A percentile compares a stretch with the other conserved stretches of the same genome.
Evolutionary conservation across 2,329 filamentous ascomycete genomes (phyloP).

Genomic region (Pseudohalonectria lignicola): DNA sequence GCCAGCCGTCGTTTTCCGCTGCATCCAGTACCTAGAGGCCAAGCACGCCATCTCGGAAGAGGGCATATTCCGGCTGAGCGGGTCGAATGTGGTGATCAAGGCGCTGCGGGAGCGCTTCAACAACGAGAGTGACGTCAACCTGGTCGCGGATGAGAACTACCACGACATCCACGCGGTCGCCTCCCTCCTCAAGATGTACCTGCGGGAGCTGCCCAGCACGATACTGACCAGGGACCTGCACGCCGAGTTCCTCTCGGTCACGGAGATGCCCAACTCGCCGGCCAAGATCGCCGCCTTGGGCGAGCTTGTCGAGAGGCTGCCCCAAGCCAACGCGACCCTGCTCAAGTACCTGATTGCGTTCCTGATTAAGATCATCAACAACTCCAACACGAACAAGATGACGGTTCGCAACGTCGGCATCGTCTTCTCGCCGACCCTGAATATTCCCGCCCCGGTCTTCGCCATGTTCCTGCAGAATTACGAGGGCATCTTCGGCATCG

Average conservation of each 20-base stretch:
- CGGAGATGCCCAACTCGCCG: constrained; percentile 62
- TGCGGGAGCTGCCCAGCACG: constrained; percentile 82
- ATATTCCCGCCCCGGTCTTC: constrained; percentile 91
- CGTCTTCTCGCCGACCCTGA: constrained; percentile 93
- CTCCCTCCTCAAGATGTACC: constrained; percentile 84
- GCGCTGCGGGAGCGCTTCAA: constrained; percentile 88
- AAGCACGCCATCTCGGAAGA: constrained; percentile 79
- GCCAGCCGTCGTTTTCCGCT: constrained; percentile 89
- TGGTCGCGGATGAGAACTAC: constrained; percentile 72
- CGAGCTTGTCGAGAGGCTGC: constrained; percentile 68
- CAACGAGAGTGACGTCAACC: constrained; percentile 78
- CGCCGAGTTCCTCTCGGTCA: constrained; percentile 74
- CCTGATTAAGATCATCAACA: constrained; percentile 84
- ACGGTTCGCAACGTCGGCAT: constrained; percentile 95
- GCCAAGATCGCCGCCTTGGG: constrained; percentile 72
- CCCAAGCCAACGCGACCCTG: constrained; percentile 68
- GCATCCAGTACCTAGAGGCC: constrained; percentile 80
- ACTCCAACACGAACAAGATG: constrained; percentile 92
- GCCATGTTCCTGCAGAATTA: constrained; percentile 90
- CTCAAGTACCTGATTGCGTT: constrained; percentile 80
- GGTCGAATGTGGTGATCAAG: constrained; percentile 93
- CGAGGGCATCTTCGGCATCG: constrained; percentile 68
- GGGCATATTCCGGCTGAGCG: constrained; percentile 91
- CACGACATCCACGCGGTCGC: constrained; percentile 96
- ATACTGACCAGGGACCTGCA: constrained; percentile 88